phyloP scores from a whole-genome alignment of 768 basidiomycete species.

The Collybiopsis luxurians region DNA sequence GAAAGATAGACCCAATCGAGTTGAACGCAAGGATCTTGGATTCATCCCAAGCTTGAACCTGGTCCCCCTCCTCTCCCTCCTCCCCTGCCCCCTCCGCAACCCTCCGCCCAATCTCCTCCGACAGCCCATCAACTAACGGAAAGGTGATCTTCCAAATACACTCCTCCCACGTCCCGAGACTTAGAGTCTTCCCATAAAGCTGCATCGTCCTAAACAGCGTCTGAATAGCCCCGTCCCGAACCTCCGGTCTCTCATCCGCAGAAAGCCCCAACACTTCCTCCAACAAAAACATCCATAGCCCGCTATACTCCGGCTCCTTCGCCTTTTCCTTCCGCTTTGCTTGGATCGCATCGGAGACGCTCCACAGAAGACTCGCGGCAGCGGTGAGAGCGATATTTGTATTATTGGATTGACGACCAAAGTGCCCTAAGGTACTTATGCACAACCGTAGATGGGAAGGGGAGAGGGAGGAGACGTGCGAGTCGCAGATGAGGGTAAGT shows the following conservation, averaged over 20 bases:
- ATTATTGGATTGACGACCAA: slow-evolving; percentile 81
- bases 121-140: slow-evolving; percentile 75
- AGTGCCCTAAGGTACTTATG: slow-evolving; percentile 87
- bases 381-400: slow-evolving; percentile 96
- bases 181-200: slow-evolving; percentile 86
- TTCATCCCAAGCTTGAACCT: slow-evolving; percentile 72
- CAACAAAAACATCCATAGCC: slow-evolving; percentile 92
- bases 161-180: slow-evolving; percentile 81
- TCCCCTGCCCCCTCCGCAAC: slow-evolving; percentile 13
- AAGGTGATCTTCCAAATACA: slow-evolving; percentile 92
- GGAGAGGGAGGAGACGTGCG: slow-evolving; percentile 70
- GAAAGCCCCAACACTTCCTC: slow-evolving; percentile 81
- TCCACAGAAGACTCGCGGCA: slow-evolving; percentile 91
- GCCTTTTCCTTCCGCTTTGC: slow-evolving; percentile 65
- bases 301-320: slow-evolving; percentile 72
- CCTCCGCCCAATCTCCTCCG: slow-evolving; percentile 48
- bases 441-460: slow-evolving; percentile 82
- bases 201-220: slow-evolving; percentile 93
- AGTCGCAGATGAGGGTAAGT: slow-evolving; percentile 91
- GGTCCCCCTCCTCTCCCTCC: not conserved
- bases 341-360: slow-evolving; percentile 93
- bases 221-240: slow-evolving; percentile 91
- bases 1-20: slow-evolving; percentile 81
- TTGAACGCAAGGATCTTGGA: slow-evolving; percentile 83
- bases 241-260: slow-evolving; percentile 80